Evolutionary conservation across 164 flowering plant genomes (phyloP).

Genomic region (Akebia trifoliata): DNA sequence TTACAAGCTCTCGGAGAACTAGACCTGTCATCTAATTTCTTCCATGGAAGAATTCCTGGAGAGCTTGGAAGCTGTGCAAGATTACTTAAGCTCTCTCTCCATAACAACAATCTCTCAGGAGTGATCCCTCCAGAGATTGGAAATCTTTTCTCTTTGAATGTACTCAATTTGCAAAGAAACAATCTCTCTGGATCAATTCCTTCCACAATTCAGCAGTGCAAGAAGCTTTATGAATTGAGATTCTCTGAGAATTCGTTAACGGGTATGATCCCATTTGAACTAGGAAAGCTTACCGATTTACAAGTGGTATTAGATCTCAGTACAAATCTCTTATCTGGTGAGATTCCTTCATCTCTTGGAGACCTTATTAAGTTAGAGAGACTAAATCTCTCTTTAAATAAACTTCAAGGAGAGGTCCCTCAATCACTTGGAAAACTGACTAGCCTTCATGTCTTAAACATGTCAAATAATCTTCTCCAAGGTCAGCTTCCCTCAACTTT

Average conservation of each 20-base stretch:
- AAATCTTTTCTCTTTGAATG: conserved; percentile 60
- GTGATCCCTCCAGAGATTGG: conserved; percentile 70
- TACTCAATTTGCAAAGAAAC: conserved; percentile 65
- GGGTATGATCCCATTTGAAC: conserved; percentile 64
- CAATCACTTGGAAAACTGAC: conserved; percentile 59
- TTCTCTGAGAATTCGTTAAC: conserved; percentile 58
- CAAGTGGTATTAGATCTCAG: conserved; percentile 81
- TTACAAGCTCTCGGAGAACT: conserved; percentile 67
- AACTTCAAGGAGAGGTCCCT: conserved; percentile 64
- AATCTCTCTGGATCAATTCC: conserved; percentile 76
- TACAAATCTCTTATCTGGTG: conserved; percentile 49
- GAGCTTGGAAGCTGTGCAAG: conserved; percentile 64
- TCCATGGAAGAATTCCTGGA: conserved; percentile 56
- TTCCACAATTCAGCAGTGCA: conserved; percentile 52
- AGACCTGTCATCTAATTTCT: conserved; percentile 66
- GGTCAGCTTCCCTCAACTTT: conserved; percentile 60
- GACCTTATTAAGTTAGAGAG: conserved; percentile 67
- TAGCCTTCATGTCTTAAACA: conserved; percentile 66
- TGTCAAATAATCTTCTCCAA: conserved; percentile 66
- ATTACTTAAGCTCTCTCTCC: conserved; percentile 67
- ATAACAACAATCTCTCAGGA: conserved; percentile 61
- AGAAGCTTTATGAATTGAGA: conserved; percentile 72
- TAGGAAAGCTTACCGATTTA: conserved; percentile 63
- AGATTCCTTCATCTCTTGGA: conserved; percentile 75
- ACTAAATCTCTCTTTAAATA: conserved; percentile 71